These are phyloP conservation scores for Clohesyomyces aquaticus DNA, from an alignment of 495 filamentous ascomycete genomes.

Conservation along the genomic window DNA sequence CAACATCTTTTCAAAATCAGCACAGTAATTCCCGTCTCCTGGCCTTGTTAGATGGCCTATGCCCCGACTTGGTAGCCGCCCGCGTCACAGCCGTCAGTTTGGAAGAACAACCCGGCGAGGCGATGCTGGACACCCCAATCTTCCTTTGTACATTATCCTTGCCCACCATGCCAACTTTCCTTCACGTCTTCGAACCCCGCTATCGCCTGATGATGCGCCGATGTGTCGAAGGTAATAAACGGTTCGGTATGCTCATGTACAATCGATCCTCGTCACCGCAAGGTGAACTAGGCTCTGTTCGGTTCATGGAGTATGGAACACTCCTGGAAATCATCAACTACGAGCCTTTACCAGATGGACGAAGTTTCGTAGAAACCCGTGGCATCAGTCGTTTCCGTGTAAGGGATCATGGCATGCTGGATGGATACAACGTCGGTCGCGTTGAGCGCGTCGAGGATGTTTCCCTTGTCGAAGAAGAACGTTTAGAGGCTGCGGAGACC, in stretches of 20 bases:
- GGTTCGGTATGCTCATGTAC: slow-evolving; percentile 83
- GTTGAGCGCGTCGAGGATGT: slow-evolving; percentile 79
- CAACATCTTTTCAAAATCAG: slow-evolving; percentile 56
- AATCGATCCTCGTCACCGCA: slow-evolving; percentile 61
- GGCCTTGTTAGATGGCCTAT: slow-evolving; percentile 64
- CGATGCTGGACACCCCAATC: slow-evolving; percentile 67
- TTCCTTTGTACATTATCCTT: slow-evolving; percentile 83
- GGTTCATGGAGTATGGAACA: slow-evolving; percentile 77
- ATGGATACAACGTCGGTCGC: slow-evolving; percentile 77
- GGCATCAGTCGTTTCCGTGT: slow-evolving; percentile 78
- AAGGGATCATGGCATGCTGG: slow-evolving; percentile 61
- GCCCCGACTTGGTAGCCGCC: slow-evolving; percentile 64
- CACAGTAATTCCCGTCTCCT: slow-evolving; percentile 66
- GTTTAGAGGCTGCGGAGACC: slow-evolving; percentile 67
- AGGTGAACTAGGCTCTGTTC: slow-evolving; percentile 59
- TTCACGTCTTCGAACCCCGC: slow-evolving; percentile 89
- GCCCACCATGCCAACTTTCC: slow-evolving; percentile 79
- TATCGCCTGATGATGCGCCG: slow-evolving; percentile 88
- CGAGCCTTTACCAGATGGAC: slow-evolving; percentile 75
- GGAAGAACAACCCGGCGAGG: slow-evolving; percentile 56
- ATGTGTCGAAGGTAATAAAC: slow-evolving; percentile 69
- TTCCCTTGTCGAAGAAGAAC: slow-evolving; percentile 78
- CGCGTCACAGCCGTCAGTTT: slow-evolving; percentile 57
- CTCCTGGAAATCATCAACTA: slow-evolving; percentile 72
- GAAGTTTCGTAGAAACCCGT: slow-evolving; percentile 75